phyloP scores from a whole-genome alignment of 371 early-diverging fungal genomes.

The Mortierella sp. region DNA sequence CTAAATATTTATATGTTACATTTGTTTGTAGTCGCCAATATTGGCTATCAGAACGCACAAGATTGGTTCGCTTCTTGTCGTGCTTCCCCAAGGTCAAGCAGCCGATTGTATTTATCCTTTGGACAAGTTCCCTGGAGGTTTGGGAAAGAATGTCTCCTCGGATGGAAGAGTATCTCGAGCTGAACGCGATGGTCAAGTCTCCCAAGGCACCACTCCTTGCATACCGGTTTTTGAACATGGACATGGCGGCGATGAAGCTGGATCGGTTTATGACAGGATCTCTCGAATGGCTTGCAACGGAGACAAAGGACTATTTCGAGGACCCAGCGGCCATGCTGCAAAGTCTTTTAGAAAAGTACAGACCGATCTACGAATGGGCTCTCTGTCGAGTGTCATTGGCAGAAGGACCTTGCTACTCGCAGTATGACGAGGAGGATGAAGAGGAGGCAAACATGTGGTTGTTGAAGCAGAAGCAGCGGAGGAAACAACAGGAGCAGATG shows the following conservation, averaged over 20 bases:
- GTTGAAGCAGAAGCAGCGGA: conserved; percentile 7
- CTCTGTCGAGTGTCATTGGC: conserved; percentile 26
- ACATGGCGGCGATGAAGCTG: conserved; percentile 33
- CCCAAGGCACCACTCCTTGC: conserved; percentile 21
- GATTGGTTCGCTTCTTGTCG: conserved; percentile 38
- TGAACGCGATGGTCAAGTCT: conserved; percentile 39
- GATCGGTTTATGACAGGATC: conserved; percentile 42
- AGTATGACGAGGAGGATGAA: conserved; percentile 40
- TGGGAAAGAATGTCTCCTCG: conserved; percentile 53
- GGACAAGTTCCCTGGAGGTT: conserved; percentile 24
- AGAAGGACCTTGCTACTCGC: conserved; percentile 34
- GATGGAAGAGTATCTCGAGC: conserved; percentile 33
- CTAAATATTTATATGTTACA: no score
- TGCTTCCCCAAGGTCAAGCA: conserved; percentile 53
- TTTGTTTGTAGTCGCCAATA: conserved; percentile 29
- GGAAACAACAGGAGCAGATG: not conserved
- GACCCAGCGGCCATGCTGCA: conserved; percentile 17
- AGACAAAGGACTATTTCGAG: conserved; percentile 30
- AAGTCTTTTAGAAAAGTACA: conserved; percentile 27
- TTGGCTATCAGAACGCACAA: conserved; percentile 31
- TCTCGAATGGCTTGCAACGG: conserved; percentile 50
- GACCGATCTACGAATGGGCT: conserved; percentile 27
- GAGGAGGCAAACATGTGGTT: conserved; percentile 22
- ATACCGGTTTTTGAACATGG: conserved; percentile 43
- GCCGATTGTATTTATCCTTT: conserved; percentile 54